Percentiles rank a stretch among this genome's conserved stretches.
phyloP scores from a whole-genome alignment of 441 rosid species.

The Populus hybrid region DNA sequence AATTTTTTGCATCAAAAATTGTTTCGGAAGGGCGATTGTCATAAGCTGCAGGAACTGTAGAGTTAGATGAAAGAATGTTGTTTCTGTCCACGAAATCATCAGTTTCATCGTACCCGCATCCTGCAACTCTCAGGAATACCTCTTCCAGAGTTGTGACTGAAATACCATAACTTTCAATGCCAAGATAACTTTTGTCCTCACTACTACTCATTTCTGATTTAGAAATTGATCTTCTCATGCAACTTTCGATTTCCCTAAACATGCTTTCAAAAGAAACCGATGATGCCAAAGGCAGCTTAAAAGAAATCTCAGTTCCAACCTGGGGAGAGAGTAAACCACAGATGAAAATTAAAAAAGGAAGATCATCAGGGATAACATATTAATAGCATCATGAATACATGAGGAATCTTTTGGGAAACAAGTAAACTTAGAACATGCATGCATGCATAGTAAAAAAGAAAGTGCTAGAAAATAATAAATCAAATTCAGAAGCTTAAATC shows the following conservation, averaged over 20 bases:
- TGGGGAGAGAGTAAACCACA: constrained; percentile 23
- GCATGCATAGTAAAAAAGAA: too few relatives aligned
- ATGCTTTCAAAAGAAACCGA: constrained; percentile 74
- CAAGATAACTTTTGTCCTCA: constrained; percentile 47
- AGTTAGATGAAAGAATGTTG: constrained; percentile 38
- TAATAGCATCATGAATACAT: not conserved
- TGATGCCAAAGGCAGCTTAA: constrained; percentile 94
- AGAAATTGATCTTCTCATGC: constrained; percentile 56
- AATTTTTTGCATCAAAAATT: constrained; percentile 40
- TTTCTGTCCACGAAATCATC: constrained; percentile 43
- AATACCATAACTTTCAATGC: constrained; percentile 97
- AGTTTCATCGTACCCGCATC: constrained; percentile 62
- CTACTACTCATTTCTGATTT: constrained; percentile 32
- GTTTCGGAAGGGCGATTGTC: constrained; percentile 36
- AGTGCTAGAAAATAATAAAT: not conserved
- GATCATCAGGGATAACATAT: not conserved
- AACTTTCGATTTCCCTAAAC: constrained; percentile 95
- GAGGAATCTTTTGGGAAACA: not conserved
- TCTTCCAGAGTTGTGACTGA: constrained; percentile 99
- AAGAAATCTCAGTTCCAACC: constrained; percentile 98
- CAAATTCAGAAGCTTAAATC: not conserved
- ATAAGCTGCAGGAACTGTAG: constrained; percentile 43
- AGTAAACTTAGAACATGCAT: not conserved
- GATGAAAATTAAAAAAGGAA: not conserved
- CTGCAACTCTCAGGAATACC: constrained; percentile 95